A percentile compares a stretch with the other conserved stretches of the same genome.
Conservation (phyloP, 805 yeast genomes). For the Wickerhamomyces strasburgensis region DNA sequence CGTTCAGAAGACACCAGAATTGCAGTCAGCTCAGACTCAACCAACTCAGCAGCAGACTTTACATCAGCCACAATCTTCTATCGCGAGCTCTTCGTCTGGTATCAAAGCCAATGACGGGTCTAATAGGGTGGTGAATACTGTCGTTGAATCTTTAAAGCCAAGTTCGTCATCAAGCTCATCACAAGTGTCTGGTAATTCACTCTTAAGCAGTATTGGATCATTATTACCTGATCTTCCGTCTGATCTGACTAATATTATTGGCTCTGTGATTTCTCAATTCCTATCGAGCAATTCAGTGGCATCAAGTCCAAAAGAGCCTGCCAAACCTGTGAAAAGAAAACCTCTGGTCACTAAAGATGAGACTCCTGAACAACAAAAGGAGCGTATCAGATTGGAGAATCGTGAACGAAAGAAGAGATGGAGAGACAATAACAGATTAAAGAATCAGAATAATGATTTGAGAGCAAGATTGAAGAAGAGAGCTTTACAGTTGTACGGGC, state of each 20-base stretch:
- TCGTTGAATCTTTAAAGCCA: background rate
- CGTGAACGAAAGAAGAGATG: constrained; percentile 76
- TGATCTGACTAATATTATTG: constrained; percentile 19
- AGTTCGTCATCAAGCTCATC: constrained; percentile 12
- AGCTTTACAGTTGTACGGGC: constrained; percentile 65
- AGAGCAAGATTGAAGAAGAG: constrained; percentile 71
- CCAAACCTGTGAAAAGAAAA: constrained; percentile 15
- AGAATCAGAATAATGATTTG: constrained; percentile 85
- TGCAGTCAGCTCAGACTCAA: background rate
- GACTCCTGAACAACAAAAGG: constrained; percentile 37
- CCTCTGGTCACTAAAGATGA: constrained; percentile 16
- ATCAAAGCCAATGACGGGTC: no score
- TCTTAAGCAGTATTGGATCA: constrained; percentile 20
- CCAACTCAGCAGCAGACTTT: background rate
- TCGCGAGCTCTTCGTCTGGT: no score
- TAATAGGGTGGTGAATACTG: no score
- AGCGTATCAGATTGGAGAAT: constrained; percentile 59
- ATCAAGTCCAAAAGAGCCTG: constrained; percentile 2
- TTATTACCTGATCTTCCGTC: constrained; percentile 22
- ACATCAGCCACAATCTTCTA: background rate
- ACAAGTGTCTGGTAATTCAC: constrained; percentile 15
- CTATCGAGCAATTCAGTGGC: constrained; percentile 6
- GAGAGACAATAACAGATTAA: constrained; percentile 73
- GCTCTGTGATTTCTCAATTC: constrained; percentile 24
- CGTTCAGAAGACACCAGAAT: background rate